Evolutionary conservation across 192 early-diverging fungal species (phyloP), one percentile per base, ranked within the genome.

Genomic region (Podila minutissima): DNA sequence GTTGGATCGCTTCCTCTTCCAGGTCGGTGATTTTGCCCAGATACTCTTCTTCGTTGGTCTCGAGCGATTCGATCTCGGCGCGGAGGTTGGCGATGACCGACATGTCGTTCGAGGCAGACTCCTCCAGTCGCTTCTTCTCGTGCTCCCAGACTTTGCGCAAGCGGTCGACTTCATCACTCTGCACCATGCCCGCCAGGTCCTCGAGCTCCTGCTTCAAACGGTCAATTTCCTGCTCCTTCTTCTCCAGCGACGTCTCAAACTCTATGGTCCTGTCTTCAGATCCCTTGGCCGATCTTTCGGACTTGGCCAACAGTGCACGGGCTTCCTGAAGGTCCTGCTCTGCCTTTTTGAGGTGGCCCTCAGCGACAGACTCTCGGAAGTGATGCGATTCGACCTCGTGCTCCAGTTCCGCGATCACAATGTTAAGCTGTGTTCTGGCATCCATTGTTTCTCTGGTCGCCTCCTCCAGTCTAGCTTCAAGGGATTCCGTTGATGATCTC

Each of bases 81-180:
- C 67, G 71, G 26, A 81, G 67, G 8, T 46, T 53, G 26, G 41
- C 32, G 17, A 81, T 81, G 24, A 72, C 57, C 0, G 53, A 59
- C 7, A 64, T 59, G 24, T 73, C 67, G 5, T 81, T 67, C 2
- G 62, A 41, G 5, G 59, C 67, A 7, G 71, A 72, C 2, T 85
- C 85, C 41, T 85, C 78, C 4, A 88, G 53, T 33, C 87, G 71
- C 26, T 82, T 82, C 63, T 75, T 85, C 31, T 90, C 89, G 15
- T 74, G 67, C 31, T 88, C 87, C 84, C 85, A 88, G 12, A 88
- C 77, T 20, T 72, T 69, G 50, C 87, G 85, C 33, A 90, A 69
- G 22, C 81, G 87, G 32, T 87, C 86, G 3, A 88, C 67, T 66
- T 87, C 86, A n/a, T 88, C 86, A 24, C 81, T 83, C 62, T 73